These are phyloP conservation scores for Exidia glandulosa DNA, from an alignment of 768 basidiomycete genomes.

Conservation along the genomic window DNA sequence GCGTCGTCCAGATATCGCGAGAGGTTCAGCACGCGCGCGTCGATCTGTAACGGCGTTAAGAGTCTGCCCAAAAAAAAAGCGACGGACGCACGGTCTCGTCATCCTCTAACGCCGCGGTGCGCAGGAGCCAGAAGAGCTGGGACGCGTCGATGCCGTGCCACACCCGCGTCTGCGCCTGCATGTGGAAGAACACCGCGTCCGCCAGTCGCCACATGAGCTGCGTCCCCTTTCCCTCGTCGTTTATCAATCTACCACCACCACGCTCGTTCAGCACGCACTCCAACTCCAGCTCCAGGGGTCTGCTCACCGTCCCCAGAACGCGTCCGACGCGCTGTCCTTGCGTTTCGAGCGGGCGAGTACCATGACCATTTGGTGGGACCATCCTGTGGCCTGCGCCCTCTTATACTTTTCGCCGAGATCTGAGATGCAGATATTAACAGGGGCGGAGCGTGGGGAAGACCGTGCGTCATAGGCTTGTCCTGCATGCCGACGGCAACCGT, in stretches of 20 bases:
- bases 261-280: background rate
- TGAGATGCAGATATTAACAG: too few relatives aligned
- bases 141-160: slow-evolving; percentile 1
- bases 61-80: background rate
- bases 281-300: too few relatives aligned
- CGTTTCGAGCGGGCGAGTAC: too few relatives aligned
- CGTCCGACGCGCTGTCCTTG: too few relatives aligned
- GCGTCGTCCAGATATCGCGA: background rate
- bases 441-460: too few relatives aligned
- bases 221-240: background rate
- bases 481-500: too few relatives aligned
- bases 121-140: background rate
- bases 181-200: background rate
- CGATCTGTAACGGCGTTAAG: background rate
- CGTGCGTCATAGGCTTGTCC: too few relatives aligned
- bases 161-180: background rate
- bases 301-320: too few relatives aligned
- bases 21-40: background rate
- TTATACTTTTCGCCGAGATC: too few relatives aligned
- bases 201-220: background rate
- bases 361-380: too few relatives aligned
- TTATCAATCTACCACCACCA: background rate
- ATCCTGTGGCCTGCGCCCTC: too few relatives aligned
- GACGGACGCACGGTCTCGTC: background rate
- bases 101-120: background rate